Percentiles rank a stretch among this genome's conserved stretches.
Evolutionary conservation across 1,139 yeast genomes (phyloP).

Genomic region (Scheffersomyces quercinus): DNA sequence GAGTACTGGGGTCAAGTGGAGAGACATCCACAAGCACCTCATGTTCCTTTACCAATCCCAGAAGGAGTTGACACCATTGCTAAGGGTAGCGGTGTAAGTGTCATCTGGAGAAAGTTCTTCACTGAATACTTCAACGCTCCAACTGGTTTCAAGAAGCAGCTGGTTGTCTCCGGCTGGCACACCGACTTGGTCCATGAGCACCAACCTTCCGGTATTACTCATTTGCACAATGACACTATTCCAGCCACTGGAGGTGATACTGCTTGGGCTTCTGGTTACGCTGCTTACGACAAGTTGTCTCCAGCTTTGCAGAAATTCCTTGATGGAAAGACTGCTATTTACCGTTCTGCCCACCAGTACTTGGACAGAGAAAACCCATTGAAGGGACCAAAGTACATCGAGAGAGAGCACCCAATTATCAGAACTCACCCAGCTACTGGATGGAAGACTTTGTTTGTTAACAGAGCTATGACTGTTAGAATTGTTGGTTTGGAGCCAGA

Average conservation of each 20-base stretch:
- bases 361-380: conserved; percentile 22
- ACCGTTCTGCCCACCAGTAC: conserved; percentile 22
- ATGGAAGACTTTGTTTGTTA: conserved; percentile 19
- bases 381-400: conserved; percentile 18
- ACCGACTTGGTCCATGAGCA: conserved; percentile 19
- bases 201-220: conserved; percentile 19
- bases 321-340: conserved; percentile 24
- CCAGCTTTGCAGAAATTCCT: conserved; percentile 22
- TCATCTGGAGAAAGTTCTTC: conserved; percentile 16
- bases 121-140: conserved; percentile 7
- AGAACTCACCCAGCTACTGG: conserved; percentile 20
- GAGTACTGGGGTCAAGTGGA: conserved; percentile 48
- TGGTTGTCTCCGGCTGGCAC: conserved; percentile 15
- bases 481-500: conserved; percentile 23
- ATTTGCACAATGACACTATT: conserved; percentile 17
- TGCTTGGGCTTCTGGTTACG: conserved; percentile 19
- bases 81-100: conserved; percentile 12
- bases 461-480: conserved; percentile 20
- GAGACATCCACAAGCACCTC: conserved; percentile 47
- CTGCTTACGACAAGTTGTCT: conserved; percentile 25
- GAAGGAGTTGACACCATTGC: conserved; percentile 4
- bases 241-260: conserved; percentile 19
- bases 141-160: conserved; percentile 11
- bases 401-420: conserved; percentile 18
- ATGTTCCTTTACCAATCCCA: conserved; percentile 30